Evolutionary conservation across 805 yeast genomes (phyloP), one percentile per base, ranked within the genome.

Genomic region (Wickerhamomyces alni): DNA sequence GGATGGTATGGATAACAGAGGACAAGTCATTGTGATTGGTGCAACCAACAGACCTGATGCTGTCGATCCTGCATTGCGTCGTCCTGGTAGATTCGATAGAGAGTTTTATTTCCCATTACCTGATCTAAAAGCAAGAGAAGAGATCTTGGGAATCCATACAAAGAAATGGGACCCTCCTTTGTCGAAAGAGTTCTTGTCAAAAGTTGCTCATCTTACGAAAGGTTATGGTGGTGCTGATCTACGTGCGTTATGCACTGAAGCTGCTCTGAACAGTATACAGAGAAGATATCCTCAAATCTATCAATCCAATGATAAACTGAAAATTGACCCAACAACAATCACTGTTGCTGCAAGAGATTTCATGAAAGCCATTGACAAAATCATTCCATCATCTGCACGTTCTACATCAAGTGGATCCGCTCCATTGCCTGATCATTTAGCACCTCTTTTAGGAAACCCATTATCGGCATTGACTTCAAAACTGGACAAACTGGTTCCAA

Each of bases 1-100:
- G 99, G 99, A 93, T 61, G 99, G 99, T 52, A 93, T 93, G 98
- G 98, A 91, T 59, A 88, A 88, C 51, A 77, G 98, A 58, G 99
- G 99, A 8, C 98, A 93, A 58, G 98, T 93, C 16, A 91, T 93
- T 47, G 96, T 93, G 3, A 89, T 93, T 51, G 99, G 99, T 43
- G 99, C 99, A 1, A 93, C 99, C 0, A 93, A 93, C 63, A 70
- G 99, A 55, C 99, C 99, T 0, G 98, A 93, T 63, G 85, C 97
- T 0, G 86, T 93, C n/a, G 99, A 93, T 62, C 97, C 99, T 1
- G 99, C 99, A 0, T 69, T 93, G 42, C 75, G 99, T 55, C 75
- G 99, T 52, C 99, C 99, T 0, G 99, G 99, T 2, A 74, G 99
- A 60, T 93, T 93, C 55, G 99, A 93, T 59, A 74, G 99, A 48